Evolutionary conservation across 2,329 filamentous ascomycete genomes (phyloP), one percentile per base, ranked within the genome.

Genomic region (Fusarium brachygibbosum): DNA sequence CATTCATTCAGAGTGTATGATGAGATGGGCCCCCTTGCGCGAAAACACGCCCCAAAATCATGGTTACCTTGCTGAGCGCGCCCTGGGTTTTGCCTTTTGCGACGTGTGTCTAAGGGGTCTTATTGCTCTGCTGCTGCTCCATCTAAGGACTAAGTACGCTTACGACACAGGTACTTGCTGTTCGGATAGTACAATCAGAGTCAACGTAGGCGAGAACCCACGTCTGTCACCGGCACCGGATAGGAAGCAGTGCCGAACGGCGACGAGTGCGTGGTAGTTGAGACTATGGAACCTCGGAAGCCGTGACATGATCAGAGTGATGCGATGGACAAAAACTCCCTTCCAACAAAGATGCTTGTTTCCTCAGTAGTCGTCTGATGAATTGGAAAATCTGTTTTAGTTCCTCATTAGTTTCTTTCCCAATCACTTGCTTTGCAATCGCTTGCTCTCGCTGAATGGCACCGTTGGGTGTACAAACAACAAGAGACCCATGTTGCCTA

Each of bases 1-100:
- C 23, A 71, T 71, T 64, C 66, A 60, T 69, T 67, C 62, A 58
- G 66, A 58, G 66, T 68, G 45, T 66, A 41, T 49, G 40, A 60
- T 50, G 53, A 57, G 61, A 54, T 29, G 34, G 52, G 58, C 63
- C 50, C 54, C 72, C 72, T 69, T 73, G 68, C 55, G 68, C 68
- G 58, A 69, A 60, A 64, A 69, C 67, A 69, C 53, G 44, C 66
- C 66, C 62, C 67, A n/a, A 21, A 58, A 35, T 55, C 28, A 44
- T 55, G 37, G 44, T 53, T 41, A 53, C 45, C 55, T 50, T 59
- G 66, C 19, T 46, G 48, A 50, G 48, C 25, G 41, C 21, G 49
- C 46, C 57, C 57, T 38, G 31, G 29, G 34, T 38, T 40, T 41
- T 25, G 16, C 14, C 25, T 52, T 28, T 61, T 31, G 42, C 25